phyloP scores from a whole-genome alignment of 495 filamentous ascomycete species.

The Evansstolkia leycettana region DNA sequence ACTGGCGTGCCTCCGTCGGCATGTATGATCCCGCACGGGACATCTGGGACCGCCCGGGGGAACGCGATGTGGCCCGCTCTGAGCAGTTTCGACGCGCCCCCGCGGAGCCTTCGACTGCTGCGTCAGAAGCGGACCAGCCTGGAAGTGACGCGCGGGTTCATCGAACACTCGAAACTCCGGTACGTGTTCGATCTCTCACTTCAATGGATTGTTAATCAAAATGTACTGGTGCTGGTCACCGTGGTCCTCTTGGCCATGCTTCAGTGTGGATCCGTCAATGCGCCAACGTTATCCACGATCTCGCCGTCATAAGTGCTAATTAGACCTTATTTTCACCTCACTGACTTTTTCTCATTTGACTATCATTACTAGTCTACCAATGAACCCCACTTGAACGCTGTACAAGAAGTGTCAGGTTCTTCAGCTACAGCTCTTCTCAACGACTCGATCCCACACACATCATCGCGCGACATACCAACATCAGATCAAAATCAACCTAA shows the following conservation, averaged over 20 bases:
- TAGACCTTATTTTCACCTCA: neutral
- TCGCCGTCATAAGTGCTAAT: neutral
- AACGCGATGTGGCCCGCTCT: conserved; percentile 4
- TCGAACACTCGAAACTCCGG: neutral
- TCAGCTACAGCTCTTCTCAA: neutral
- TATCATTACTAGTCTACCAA: neutral
- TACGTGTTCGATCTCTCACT: neutral
- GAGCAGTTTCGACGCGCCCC: neutral
- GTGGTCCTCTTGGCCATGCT: too few species aligned
- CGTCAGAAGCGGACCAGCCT: neutral
- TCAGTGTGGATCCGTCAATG: too few species aligned
- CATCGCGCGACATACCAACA: neutral
- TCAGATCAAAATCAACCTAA: neutral
- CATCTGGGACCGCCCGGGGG: conserved; percentile 11
- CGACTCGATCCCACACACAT: too few species aligned
- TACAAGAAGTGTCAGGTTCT: neutral
- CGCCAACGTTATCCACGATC: too few species aligned
- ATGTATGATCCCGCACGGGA: conserved; percentile 36
- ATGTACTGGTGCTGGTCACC: too few species aligned
- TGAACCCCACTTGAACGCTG: neutral
- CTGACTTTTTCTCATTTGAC: neutral
- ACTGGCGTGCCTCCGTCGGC: conserved; percentile 3
- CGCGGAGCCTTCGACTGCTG: neutral
- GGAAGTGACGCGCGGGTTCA: too few species aligned
- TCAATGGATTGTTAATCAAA: too few species aligned